phyloP scores from a whole-genome alignment of 306 rosid species.

The Argentina anserina region DNA sequence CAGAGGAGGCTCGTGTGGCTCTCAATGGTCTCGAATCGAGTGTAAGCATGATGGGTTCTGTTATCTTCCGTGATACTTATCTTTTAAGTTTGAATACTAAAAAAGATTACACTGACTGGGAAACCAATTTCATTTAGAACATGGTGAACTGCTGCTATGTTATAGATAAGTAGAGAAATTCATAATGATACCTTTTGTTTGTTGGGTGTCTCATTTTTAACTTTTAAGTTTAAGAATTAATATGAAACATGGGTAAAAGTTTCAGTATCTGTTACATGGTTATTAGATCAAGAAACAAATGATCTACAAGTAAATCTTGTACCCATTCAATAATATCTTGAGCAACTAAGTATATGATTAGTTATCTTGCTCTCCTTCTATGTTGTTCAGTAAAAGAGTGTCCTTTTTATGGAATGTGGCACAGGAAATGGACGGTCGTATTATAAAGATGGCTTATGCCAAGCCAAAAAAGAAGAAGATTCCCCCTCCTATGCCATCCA shows the following conservation, averaged over 20 bases:
- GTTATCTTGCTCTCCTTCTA: not conserved
- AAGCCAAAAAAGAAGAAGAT: conserved; percentile 45
- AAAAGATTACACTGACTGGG: not conserved
- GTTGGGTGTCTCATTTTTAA: not conserved
- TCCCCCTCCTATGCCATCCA: conserved; percentile 44
- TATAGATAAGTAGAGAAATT: not conserved
- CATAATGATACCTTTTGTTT: not conserved
- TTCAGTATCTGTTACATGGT: not conserved
- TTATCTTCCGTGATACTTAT: not conserved
- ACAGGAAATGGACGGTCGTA: conserved; percentile 76
- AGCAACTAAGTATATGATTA: not conserved
- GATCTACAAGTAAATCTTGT: not conserved
- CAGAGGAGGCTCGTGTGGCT: conserved; percentile 75
- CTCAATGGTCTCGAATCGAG: conserved; percentile 60
- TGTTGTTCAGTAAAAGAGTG: not conserved
- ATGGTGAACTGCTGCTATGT: not conserved
- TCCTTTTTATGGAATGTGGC: conserved; percentile 16
- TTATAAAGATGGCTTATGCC: conserved; percentile 60
- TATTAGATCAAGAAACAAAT: too few relatives aligned
- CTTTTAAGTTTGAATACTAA: not conserved
- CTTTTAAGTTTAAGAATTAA: conserved; percentile 1
- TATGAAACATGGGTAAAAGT: not conserved
- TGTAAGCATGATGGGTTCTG: conserved; percentile 48
- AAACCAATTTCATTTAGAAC: not conserved
- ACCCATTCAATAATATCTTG: not conserved